A percentile compares a stretch with the other conserved stretches of the same genome.
Evolutionary conservation across 805 yeast species (phyloP).

Genomic region (Priceomyces melissophilus): DNA sequence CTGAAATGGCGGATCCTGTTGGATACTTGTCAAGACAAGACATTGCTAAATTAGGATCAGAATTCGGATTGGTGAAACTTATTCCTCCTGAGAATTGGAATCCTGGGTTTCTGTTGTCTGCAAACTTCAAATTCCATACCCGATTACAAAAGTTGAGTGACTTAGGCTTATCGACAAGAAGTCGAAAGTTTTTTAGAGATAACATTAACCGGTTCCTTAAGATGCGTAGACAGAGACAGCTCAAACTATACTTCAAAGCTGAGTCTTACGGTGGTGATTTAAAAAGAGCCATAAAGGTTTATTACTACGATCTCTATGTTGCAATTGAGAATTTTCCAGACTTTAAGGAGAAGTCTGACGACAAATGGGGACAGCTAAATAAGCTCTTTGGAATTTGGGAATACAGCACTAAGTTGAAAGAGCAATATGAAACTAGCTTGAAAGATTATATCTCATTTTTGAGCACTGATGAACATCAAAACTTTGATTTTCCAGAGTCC

Average conservation of each 20-base stretch:
- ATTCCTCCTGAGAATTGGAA: slow-evolving; percentile 52
- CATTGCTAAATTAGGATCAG: slow-evolving; percentile 38
- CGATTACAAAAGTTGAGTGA: slow-evolving; percentile 66
- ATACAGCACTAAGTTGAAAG: slow-evolving; percentile 14
- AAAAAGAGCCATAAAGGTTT: slow-evolving; percentile 13
- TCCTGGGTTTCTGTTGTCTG: slow-evolving; percentile 55
- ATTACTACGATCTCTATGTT: slow-evolving; percentile 38
- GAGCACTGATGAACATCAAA: slow-evolving; percentile 16
- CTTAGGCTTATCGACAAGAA: slow-evolving; percentile 58
- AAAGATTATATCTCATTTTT: slow-evolving; percentile 33
- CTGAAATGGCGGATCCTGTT: slow-evolving; percentile 50
- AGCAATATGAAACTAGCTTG: slow-evolving; percentile 22
- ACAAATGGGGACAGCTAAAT: slow-evolving; percentile 23
- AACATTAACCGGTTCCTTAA: slow-evolving; percentile 57
- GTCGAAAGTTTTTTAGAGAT: slow-evolving; percentile 57
- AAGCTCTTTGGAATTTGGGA: slow-evolving; percentile 18
- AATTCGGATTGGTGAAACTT: slow-evolving; percentile 51
- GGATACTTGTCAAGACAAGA: slow-evolving; percentile 42
- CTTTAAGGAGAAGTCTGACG: slow-evolving; percentile 11
- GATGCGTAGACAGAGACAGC: slow-evolving; percentile 36
- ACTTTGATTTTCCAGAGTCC: slow-evolving; percentile 29
- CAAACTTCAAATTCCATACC: slow-evolving; percentile 59
- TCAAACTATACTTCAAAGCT: slow-evolving; percentile 19
- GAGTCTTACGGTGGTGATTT: slow-evolving; percentile 1
- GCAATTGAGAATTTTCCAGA: slow-evolving; percentile 28